Evolutionary conservation across 805 yeast species (phyloP).

Genomic region (Wickerhamiella hasegawae): DNA sequence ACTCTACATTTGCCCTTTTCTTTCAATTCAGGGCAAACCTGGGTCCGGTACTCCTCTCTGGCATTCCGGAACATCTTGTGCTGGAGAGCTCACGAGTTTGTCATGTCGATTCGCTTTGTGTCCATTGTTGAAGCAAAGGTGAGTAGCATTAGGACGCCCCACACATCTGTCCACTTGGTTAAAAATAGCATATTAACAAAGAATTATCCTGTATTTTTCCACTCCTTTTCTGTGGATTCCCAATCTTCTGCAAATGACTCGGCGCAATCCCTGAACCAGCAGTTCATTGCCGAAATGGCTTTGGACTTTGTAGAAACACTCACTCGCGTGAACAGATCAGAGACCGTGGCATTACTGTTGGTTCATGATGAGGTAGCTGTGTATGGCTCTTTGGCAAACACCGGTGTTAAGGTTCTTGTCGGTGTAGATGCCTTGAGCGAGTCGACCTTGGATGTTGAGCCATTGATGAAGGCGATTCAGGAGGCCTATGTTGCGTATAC

Average conservation of each 20-base stretch:
- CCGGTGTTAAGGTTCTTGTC: conserved; percentile 19
- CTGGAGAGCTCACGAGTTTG: neutral
- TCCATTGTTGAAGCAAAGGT: conserved; percentile 15
- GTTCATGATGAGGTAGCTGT: conserved; percentile 24
- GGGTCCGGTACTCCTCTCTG: conserved; percentile 6
- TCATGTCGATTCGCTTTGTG: conserved; percentile 10
- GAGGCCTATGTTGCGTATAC: conserved; percentile 18
- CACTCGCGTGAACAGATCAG: conserved; percentile 9
- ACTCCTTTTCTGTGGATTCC: neutral
- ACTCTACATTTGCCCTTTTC: conserved; percentile 14
- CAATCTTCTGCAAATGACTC: neutral
- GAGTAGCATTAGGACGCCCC: too few relatives aligned
- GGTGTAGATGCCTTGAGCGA: conserved; percentile 18
- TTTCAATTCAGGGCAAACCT: conserved; percentile 18
- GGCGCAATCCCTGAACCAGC: conserved; percentile 13
- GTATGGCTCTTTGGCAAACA: conserved; percentile 22
- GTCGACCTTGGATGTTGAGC: conserved; percentile 4
- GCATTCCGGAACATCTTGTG: conserved; percentile 2
- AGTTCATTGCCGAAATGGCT: conserved; percentile 24
- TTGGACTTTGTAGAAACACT: conserved; percentile 20
- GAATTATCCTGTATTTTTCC: neutral
- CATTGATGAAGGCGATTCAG: conserved; percentile 13
- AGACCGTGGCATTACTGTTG: conserved; percentile 11
- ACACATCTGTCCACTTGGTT: too few relatives aligned
- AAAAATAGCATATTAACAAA: neutral